Evolutionary conservation across 73 alveolate species (phyloP), one percentile per base, ranked within the genome.

Genomic region (Effrenium voratum): DNA sequence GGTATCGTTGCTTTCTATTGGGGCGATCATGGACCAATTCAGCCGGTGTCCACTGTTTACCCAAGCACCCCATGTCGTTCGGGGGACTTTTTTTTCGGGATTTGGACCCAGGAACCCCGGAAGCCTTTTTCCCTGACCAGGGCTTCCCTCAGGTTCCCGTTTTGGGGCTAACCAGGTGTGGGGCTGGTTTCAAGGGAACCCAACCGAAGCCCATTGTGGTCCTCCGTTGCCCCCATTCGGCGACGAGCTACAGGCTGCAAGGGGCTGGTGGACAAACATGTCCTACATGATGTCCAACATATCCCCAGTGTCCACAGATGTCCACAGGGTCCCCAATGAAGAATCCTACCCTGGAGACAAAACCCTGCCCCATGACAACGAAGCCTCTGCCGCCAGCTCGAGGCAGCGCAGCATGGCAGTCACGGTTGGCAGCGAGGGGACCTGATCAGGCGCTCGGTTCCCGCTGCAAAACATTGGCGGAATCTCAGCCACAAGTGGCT

Each of bases 371-470:
- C 24, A 15, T 10, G 38, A 36, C 46, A 22, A 2, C 38, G 26
- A 34, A 49, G 63, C 94, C 95, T 88, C 97, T 1, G 97, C 97
- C 6, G 97, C 97, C 86, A 90, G 77, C 75, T 90, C 97, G 76
- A 90, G 68, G 55, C 97, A 90, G 24, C 97, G 85, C 41, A 90
- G 76, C 97, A 90, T 90, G 86, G 97, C 86, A 8, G 97, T 70
- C 73, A 90, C 88, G 38, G 47, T 75, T 2, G 97, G 97, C 32
- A 90, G 97, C 88, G 73, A 90, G 19, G 59, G 57, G 19, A 90
- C 97, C 97, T 90, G 66, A 60, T 4, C 40, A 36, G 15, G 75
- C 40, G 75, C 36, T 15, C 63, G 19, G 63, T 8, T 52, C 26
- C 63, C n/a, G n/a, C n/a, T n/a, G n/a, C 63, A 52, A 19, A 8